Conservation (phyloP, 176 grass and related monocot genomes). For the Ananas comosus region DNA sequence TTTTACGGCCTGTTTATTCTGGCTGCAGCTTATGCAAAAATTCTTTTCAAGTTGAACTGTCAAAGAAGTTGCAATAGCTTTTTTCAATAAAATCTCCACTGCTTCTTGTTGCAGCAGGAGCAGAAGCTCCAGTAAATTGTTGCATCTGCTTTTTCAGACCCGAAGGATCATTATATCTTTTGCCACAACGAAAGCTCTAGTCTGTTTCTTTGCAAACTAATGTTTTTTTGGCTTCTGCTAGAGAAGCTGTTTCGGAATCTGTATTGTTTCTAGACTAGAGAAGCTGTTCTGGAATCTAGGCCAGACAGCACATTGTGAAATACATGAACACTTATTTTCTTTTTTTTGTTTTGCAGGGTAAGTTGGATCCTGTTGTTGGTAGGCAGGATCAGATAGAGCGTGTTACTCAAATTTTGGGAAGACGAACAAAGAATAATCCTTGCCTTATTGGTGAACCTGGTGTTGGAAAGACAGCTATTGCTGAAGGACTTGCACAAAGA, state of each 20-base stretch:
- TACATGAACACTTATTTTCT: not conserved
- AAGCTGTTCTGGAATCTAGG: too few species aligned
- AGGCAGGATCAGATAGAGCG: conserved; percentile 83
- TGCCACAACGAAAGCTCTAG: too few species aligned
- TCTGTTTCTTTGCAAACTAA: too few species aligned
- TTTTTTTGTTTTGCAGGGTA: conserved; percentile 45
- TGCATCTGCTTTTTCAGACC: too few species aligned
- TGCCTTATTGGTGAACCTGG: conserved; percentile 97
- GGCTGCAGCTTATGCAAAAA: too few species aligned
- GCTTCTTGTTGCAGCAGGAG: too few species aligned
- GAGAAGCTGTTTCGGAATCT: too few species aligned
- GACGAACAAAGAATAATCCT: conserved; percentile 95
- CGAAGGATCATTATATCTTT: too few species aligned
- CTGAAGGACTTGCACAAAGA: conserved; percentile 89
- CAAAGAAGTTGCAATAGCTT: not conserved
- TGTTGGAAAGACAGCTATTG: conserved; percentile 96
- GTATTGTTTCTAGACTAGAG: too few species aligned
- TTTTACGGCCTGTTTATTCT: not conserved
- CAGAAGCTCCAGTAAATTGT: too few species aligned
- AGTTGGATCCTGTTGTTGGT: conserved; percentile 92
- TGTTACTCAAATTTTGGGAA: conserved; percentile 84
- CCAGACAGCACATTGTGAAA: not conserved
- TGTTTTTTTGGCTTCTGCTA: too few species aligned
- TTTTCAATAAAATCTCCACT: too few species aligned
- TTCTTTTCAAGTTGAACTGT: not conserved